phyloP scores from a whole-genome alignment of 1,284 basidiomycete species.

The Rhodotorula glutinis region DNA sequence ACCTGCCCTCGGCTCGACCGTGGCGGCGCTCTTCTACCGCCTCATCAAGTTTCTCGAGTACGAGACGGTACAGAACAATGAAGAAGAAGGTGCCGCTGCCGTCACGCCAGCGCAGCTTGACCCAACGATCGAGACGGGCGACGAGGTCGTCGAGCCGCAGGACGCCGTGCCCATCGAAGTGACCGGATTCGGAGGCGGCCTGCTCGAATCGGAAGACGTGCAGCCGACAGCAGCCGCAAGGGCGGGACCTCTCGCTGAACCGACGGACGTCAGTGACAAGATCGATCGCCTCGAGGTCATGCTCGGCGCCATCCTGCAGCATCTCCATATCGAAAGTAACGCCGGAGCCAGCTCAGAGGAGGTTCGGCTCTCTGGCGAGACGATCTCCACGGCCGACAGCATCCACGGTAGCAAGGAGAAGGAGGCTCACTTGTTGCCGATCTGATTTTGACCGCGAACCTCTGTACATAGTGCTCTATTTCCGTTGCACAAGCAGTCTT shows the following conservation, averaged over 20 bases:
- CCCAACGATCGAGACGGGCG: not conserved
- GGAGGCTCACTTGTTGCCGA: too few species aligned
- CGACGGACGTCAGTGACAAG: not conserved
- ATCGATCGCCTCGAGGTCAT: not conserved
- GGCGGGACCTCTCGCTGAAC: not conserved
- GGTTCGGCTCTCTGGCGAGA: not conserved
- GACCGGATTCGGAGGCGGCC: not conserved
- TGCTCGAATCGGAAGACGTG: not conserved
- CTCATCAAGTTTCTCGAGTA: constrained; percentile 18
- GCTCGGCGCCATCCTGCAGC: not conserved
- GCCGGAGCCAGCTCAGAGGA: not conserved
- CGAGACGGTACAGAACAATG: not conserved
- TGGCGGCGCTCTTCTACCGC: constrained; percentile 60
- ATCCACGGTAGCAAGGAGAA: too few species aligned
- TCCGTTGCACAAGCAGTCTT: not conserved
- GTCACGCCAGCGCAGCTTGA: not conserved
- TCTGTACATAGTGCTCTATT: not conserved
- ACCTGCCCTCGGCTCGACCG: constrained; percentile 60
- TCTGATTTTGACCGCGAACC: too few species aligned
- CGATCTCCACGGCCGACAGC: not conserved
- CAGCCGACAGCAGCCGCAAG: not conserved
- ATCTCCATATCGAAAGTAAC: not conserved
- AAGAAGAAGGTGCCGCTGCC: not conserved
- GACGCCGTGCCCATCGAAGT: not conserved
- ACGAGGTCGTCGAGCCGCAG: not conserved